Percentiles rank a stretch among this genome's conserved stretches.
phyloP scores from a whole-genome alignment of 2,329 filamentous ascomycete species.

The Raffaelea ambrosiae region DNA sequence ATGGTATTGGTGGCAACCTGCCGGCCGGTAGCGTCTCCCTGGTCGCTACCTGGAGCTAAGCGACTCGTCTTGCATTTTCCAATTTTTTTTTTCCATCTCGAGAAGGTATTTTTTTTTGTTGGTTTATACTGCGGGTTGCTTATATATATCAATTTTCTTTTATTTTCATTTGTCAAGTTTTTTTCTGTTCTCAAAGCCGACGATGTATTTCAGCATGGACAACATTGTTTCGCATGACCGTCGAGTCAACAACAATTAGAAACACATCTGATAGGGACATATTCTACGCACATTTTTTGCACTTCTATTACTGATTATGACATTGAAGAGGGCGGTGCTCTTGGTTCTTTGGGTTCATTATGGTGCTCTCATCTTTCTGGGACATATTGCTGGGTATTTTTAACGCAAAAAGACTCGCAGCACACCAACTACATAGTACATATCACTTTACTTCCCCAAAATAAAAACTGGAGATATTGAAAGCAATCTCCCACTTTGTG shows the following conservation, averaged over 20 bases:
- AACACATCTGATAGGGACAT: slow-evolving; percentile 2
- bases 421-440: too few relatives aligned
- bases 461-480: too few relatives aligned
- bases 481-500: too few relatives aligned
- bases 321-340: background rate
- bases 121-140: background rate
- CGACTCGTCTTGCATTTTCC: background rate
- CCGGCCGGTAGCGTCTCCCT: slow-evolving; percentile 14
- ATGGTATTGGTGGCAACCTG: slow-evolving; percentile 27
- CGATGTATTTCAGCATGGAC: too few relatives aligned
- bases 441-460: too few relatives aligned
- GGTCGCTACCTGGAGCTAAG: slow-evolving; percentile 11
- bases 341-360: background rate
- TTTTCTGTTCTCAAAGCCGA: slow-evolving; percentile 4
- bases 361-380: too few relatives aligned
- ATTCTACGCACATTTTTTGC: background rate
- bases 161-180: background rate
- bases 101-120: background rate
- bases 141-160: background rate
- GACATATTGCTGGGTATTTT: too few relatives aligned
- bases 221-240: too few relatives aligned
- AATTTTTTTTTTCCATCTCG: background rate
- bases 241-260: too few relatives aligned
- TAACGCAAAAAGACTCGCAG: too few relatives aligned
- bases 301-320: background rate